Evolutionary conservation across 164 flowering plant genomes (phyloP).

Genomic region (Piper betle): DNA sequence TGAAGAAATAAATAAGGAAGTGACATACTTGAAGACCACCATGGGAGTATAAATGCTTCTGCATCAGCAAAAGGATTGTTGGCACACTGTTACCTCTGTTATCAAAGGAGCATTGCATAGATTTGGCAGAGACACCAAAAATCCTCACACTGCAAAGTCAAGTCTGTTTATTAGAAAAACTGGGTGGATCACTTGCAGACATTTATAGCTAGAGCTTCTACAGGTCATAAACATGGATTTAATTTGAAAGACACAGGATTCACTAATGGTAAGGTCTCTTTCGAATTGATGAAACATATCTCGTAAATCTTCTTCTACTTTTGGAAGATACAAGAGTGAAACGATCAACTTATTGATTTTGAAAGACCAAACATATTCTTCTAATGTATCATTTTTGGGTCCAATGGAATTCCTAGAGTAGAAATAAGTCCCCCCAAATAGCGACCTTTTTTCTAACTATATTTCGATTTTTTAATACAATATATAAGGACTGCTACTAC

Average conservation of each 20-base stretch:
- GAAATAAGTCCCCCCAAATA: too few relatives aligned
- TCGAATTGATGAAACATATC: too few relatives aligned
- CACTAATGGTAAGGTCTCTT: background rate
- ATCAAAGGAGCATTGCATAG: conserved; percentile 92
- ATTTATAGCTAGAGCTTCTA: background rate
- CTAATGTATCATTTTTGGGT: too few relatives aligned
- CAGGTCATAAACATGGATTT: too few relatives aligned
- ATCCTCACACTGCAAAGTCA: conserved; percentile 52
- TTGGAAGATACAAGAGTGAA: too few relatives aligned
- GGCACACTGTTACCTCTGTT: conserved; percentile 85
- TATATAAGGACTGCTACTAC: too few relatives aligned
- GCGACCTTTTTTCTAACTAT: conserved; percentile 1
- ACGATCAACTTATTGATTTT: too few relatives aligned
- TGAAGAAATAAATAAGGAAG: background rate
- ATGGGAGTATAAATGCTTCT: conserved; percentile 54
- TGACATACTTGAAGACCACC: conserved; percentile 75
- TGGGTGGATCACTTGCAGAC: background rate
- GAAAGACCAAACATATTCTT: too few relatives aligned
- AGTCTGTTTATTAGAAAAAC: background rate
- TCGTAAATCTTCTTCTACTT: too few relatives aligned
- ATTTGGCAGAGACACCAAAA: conserved; percentile 90
- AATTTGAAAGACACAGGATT: too few relatives aligned
- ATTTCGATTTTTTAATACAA: background rate
- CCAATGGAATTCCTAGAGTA: too few relatives aligned
- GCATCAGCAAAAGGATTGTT: conserved; percentile 90